These are phyloP conservation scores for Arachis stenosperma DNA, from an alignment of 306 rosid species.

Conservation along the genomic window DNA sequence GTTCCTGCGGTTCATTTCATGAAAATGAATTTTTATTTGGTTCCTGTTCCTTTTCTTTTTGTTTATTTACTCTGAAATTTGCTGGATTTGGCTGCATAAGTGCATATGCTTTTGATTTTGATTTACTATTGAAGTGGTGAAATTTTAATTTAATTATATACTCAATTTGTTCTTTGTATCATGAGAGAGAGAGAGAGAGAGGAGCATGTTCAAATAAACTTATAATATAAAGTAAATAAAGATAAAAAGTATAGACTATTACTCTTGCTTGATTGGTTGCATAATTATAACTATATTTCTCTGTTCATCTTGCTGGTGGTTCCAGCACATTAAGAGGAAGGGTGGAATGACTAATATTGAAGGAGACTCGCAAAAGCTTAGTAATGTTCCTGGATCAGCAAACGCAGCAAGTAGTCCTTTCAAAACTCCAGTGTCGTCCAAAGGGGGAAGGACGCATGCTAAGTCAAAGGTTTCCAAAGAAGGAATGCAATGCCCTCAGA, in stretches of 20 bases:
- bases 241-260: conserved; percentile 18
- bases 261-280: conserved; percentile 36
- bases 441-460: conserved; percentile 71
- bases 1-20: neutral
- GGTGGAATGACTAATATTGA: conserved; percentile 48
- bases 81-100: conserved; percentile 3
- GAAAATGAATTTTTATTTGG: neutral
- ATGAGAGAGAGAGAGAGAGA: neutral
- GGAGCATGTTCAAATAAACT: neutral
- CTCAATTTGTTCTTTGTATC: conserved; percentile 15
- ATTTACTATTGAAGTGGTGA: neutral
- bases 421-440: conserved; percentile 82
- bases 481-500: conserved; percentile 70
- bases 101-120: conserved; percentile 15
- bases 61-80: neutral
- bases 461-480: conserved; percentile 73
- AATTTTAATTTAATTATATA: neutral
- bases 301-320: conserved; percentile 37
- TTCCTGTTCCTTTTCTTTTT: neutral
- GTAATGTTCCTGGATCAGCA: conserved; percentile 58
- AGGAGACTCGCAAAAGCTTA: conserved; percentile 57
- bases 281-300: conserved; percentile 10
- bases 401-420: conserved; percentile 54
- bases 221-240: conserved; percentile 7
- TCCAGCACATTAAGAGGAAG: conserved; percentile 76